Conservation (phyloP, 2,329 filamentous ascomycete genomes). For the Neophaeococcomyces aloes region DNA sequence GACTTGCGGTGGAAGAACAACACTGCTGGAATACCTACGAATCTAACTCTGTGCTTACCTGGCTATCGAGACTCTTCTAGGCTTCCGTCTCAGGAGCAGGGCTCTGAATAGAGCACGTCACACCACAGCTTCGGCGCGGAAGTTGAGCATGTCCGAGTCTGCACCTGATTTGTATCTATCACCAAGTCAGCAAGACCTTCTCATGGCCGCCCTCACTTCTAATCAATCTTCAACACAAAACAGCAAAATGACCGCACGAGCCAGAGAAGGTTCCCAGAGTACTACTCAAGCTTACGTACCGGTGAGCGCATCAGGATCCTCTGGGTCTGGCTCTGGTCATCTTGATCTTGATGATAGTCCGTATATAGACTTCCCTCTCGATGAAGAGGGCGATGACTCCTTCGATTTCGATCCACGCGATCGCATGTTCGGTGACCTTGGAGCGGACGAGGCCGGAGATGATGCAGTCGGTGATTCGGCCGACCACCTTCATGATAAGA, state of each 20-base stretch:
- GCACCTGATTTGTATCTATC: conserved; percentile 54
- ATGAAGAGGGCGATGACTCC: conserved; percentile 59
- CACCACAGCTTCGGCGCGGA: not conserved
- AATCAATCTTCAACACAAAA: conserved; percentile 38
- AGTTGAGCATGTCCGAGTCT: conserved; percentile 29
- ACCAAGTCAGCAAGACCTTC: conserved; percentile 63
- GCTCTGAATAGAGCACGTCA: not conserved
- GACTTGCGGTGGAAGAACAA: not conserved
- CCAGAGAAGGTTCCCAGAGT: not conserved
- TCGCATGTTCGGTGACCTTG: conserved; percentile 66
- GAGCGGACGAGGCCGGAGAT: conserved; percentile 37
- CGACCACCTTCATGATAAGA: conserved; percentile 45
- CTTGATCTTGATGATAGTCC: conserved; percentile 60
- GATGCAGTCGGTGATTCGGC: not conserved
- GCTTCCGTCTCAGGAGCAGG: not conserved
- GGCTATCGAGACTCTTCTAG: not conserved
- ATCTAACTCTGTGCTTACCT: not conserved
- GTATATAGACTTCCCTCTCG: conserved; percentile 71
- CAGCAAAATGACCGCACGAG: not conserved
- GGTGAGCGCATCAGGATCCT: not conserved
- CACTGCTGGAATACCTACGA: too few species aligned
- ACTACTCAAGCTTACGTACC: not conserved
- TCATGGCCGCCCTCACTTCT: conserved; percentile 66
- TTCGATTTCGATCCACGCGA: conserved; percentile 63
- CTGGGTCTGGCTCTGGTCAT: conserved; percentile 36